Evolutionary conservation across 352 stramenopile species (phyloP).

Genomic region (Phytophthora sansomeana): DNA sequence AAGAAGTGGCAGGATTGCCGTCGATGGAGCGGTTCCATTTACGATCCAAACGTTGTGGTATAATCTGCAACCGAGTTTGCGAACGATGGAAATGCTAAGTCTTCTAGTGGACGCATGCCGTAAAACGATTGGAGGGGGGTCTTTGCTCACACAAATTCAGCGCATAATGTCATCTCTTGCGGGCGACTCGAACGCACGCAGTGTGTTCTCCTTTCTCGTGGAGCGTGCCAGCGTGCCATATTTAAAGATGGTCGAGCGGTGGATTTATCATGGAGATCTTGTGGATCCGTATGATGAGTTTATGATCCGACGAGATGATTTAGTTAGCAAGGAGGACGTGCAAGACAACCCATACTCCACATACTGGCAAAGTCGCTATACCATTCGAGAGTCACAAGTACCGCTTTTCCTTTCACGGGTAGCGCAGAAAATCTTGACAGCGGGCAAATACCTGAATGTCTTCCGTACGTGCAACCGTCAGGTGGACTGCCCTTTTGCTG

Average conservation of each 20-base stretch:
- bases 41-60: slow-evolving; percentile 95
- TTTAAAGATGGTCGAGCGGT: slow-evolving; percentile 90
- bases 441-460: slow-evolving; percentile 94
- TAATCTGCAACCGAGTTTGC: slow-evolving; percentile 90
- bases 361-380: slow-evolving; percentile 92
- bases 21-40: slow-evolving; percentile 41
- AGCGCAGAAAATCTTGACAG: slow-evolving; percentile 88
- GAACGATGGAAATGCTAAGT: slow-evolving; percentile 94
- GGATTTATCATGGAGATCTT: slow-evolving; percentile 92
- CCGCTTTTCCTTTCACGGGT: slow-evolving; percentile 84
- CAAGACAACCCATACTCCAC: slow-evolving; percentile 89
- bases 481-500: slow-evolving; percentile 84
- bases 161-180: slow-evolving; percentile 81
- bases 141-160: slow-evolving; percentile 92
- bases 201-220: slow-evolving; percentile 88
- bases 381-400: slow-evolving; percentile 75
- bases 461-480: slow-evolving; percentile 83
- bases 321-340: slow-evolving; percentile 86
- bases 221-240: slow-evolving; percentile 88
- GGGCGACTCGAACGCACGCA: slow-evolving; percentile 78
- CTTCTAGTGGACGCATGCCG: slow-evolving; percentile 79
- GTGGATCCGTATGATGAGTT: slow-evolving; percentile 93
- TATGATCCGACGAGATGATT: slow-evolving; percentile 87
- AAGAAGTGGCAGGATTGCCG: slow-evolving; percentile 28
- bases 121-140: slow-evolving; percentile 87